A percentile compares a stretch with the other conserved stretches of the same genome.
These are phyloP conservation scores for Suillus brevipes DNA, from an alignment of 768 basidiomycete genomes.

Conservation along the genomic window DNA sequence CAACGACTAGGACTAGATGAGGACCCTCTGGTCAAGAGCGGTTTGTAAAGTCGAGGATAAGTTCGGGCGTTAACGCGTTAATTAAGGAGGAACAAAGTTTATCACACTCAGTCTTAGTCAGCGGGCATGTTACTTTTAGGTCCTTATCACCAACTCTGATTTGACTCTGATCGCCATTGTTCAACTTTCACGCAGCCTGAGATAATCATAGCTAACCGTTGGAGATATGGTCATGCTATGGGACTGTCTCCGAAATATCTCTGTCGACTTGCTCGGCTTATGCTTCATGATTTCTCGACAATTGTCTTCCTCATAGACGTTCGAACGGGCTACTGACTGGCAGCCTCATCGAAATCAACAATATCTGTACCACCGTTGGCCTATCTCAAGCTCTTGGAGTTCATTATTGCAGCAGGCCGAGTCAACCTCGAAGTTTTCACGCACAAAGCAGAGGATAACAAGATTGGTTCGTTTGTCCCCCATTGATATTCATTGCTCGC, in stretches of 20 bases:
- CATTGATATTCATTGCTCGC: neutral
- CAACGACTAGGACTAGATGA: no score
- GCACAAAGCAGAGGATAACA: slow-evolving; percentile 94
- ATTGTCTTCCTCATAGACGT: slow-evolving; percentile 95
- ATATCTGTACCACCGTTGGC: slow-evolving; percentile 60
- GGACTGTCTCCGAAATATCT: slow-evolving; percentile 89
- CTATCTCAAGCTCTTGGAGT: slow-evolving; percentile 78
- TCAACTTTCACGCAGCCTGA: no score
- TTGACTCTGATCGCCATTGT: no score
- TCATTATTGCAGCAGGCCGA: slow-evolving; percentile 74
- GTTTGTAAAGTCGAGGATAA: no score
- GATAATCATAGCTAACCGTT: slow-evolving; percentile 46
- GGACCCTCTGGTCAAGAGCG: no score
- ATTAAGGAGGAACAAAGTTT: no score
- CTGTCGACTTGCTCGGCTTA: slow-evolving; percentile 71
- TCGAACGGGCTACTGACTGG: slow-evolving; percentile 43
- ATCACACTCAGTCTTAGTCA: no score
- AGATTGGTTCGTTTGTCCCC: slow-evolving; percentile 58
- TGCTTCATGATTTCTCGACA: slow-evolving; percentile 77
- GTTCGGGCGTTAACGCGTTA: no score
- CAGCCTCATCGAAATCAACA: slow-evolving; percentile 27
- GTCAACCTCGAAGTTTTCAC: slow-evolving; percentile 90
- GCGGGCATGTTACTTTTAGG: no score
- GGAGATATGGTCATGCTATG: slow-evolving; percentile 60
- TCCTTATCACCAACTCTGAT: no score